Evolutionary conservation across 2,329 filamentous ascomycete genomes (phyloP).

Genomic region (Alternaria postmessia): DNA sequence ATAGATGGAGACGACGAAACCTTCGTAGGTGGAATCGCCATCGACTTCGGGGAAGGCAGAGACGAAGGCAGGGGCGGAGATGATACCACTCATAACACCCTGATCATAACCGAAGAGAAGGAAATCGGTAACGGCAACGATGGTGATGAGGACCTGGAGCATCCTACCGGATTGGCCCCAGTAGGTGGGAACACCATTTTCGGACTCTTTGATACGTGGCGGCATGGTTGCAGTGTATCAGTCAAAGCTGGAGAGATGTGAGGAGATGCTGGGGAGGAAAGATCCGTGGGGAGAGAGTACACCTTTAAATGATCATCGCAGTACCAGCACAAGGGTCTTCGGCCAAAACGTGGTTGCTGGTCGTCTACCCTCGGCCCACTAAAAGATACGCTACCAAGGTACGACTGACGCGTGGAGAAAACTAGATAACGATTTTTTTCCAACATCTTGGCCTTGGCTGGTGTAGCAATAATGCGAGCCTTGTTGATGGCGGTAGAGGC

Average conservation of each 20-base stretch:
- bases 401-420: constrained; percentile 36
- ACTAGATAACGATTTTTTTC: constrained; percentile 40
- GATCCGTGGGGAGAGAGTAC: constrained; percentile 29
- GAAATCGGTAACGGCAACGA: constrained; percentile 57
- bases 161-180: constrained; percentile 41
- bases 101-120: constrained; percentile 60
- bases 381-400: constrained; percentile 28
- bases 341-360: constrained; percentile 22
- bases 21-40: constrained; percentile 50
- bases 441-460: constrained; percentile 40
- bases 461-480: constrained; percentile 33
- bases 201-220: constrained; percentile 35
- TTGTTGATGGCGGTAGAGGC: constrained; percentile 34
- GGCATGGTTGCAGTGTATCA: constrained; percentile 32
- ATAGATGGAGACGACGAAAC: constrained; percentile 61
- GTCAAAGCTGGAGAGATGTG: constrained; percentile 30
- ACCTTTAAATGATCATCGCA: constrained; percentile 37
- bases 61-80: constrained; percentile 48
- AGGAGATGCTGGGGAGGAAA: constrained; percentile 31
- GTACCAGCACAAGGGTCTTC: constrained; percentile 22
- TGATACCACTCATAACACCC: constrained; percentile 54
- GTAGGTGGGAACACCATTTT: constrained; percentile 38
- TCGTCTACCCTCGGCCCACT: constrained; percentile 29
- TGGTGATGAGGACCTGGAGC: constrained; percentile 47
- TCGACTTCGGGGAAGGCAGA: constrained; percentile 49